phyloP scores from a whole-genome alignment of 2,329 filamentous ascomycete species.

The Colletotrichum sp. region DNA sequence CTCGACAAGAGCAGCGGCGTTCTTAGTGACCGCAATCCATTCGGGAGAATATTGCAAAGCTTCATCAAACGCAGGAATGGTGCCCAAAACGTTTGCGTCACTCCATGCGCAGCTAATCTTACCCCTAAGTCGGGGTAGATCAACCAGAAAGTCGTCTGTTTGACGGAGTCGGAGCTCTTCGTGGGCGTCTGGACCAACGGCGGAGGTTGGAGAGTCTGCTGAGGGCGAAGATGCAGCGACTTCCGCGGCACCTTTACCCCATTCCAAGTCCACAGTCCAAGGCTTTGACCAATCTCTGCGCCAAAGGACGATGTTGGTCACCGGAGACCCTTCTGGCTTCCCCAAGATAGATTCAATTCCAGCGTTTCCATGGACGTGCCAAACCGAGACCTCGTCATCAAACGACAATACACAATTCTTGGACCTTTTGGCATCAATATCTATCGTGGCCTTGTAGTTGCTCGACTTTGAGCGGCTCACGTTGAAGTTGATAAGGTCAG shows the following conservation, averaged over 20 bases:
- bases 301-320: conserved; percentile 78
- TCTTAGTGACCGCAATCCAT: conserved; percentile 82
- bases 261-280: conserved; percentile 79
- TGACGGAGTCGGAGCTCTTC: conserved; percentile 31
- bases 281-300: conserved; percentile 77
- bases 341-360: conserved; percentile 70
- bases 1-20: conserved; percentile 3
- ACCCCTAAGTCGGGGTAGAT: conserved; percentile 56
- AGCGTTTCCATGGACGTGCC: conserved; percentile 62
- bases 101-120: conserved; percentile 84
- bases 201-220: background rate
- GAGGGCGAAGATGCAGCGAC: background rate
- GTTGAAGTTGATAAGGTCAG: conserved; percentile 71
- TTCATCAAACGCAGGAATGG: conserved; percentile 86
- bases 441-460: conserved; percentile 62
- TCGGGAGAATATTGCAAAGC: conserved; percentile 74
- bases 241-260: conserved; percentile 46
- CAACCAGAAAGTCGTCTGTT: conserved; percentile 40
- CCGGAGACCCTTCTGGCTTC: conserved; percentile 63
- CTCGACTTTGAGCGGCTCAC: conserved; percentile 43
- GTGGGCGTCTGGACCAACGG: background rate
- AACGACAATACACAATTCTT: conserved; percentile 79
- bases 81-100: conserved; percentile 74
- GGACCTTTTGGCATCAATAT: conserved; percentile 75
- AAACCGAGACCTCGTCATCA: conserved; percentile 70